A percentile compares a stretch with the other conserved stretches of the same genome.
Conservation (phyloP, 495 filamentous ascomycete species). For the Aspergillus funiculosus region DNA sequence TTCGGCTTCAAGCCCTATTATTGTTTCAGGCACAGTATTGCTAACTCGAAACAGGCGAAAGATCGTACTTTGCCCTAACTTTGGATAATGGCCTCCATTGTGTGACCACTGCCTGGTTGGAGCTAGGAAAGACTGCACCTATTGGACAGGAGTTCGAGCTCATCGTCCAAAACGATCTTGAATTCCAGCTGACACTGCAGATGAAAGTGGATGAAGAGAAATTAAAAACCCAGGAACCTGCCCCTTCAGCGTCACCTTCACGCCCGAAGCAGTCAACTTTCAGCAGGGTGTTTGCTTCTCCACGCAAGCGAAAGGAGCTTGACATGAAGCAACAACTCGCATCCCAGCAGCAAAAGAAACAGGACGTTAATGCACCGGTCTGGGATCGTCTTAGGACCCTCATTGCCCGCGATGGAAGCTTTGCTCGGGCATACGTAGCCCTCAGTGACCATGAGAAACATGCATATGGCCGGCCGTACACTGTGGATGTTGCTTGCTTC, state of each 20-base stretch:
- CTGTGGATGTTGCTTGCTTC: conserved; percentile 84
- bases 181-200: conserved; percentile 94
- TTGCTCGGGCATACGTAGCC: conserved; percentile 85
- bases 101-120: conserved; percentile 92
- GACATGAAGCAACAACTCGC: conserved; percentile 76
- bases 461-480: conserved; percentile 80
- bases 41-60: conserved; percentile 57
- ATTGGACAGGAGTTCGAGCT: conserved; percentile 98
- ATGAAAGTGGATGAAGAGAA: conserved; percentile 82
- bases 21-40: too few species aligned
- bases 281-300: conserved; percentile 85
- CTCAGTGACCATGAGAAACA: conserved; percentile 84
- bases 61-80: conserved; percentile 87
- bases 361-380: conserved; percentile 56
- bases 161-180: conserved; percentile 90
- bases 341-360: conserved; percentile 61
- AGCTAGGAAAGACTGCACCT: conserved; percentile 85
- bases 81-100: conserved; percentile 97
- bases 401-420: conserved; percentile 85
- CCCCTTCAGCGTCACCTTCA: conserved; percentile 44
- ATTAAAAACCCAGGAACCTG: conserved; percentile 42
- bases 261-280: conserved; percentile 79
- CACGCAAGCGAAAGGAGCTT: conserved; percentile 89
- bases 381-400: conserved; percentile 86
- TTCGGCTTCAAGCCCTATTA: not conserved